Evolutionary conservation across 192 early-diverging fungal genomes (phyloP).

Genomic region (Backusella morwellensis): DNA sequence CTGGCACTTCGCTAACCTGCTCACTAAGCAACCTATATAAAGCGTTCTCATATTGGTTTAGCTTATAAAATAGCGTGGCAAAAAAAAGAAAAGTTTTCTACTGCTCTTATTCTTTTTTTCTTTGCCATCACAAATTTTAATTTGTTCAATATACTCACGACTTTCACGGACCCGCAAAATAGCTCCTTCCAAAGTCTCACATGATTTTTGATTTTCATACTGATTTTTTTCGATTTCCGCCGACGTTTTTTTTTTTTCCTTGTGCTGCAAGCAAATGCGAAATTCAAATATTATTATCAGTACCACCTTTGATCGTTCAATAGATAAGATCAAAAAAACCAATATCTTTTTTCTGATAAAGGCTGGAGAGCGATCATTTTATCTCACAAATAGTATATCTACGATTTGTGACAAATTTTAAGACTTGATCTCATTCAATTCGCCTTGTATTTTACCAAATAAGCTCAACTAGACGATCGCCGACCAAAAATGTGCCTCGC

Average conservation of each 20-base stretch:
- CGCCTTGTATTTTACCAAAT: background rate
- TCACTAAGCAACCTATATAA: background rate
- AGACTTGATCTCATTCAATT: background rate
- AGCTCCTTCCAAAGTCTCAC: background rate
- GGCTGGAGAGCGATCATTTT: background rate
- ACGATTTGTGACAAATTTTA: background rate
- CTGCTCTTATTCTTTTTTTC: background rate
- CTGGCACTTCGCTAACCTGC: background rate
- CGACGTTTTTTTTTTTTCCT: background rate
- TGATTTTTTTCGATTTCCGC: background rate
- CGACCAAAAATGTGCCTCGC: constrained; percentile 7
- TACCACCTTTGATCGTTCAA: background rate
- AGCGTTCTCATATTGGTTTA: background rate
- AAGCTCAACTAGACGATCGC: background rate
- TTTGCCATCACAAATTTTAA: background rate
- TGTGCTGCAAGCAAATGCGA: background rate
- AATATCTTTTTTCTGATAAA: background rate
- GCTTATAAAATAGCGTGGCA: background rate
- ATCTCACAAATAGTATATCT: background rate
- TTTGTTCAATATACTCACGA: background rate
- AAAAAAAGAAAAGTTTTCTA: background rate
- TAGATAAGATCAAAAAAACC: background rate
- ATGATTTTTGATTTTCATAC: background rate
- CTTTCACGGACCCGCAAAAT: background rate
- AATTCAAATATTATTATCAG: background rate